Conservation (phyloP, 345 rosid species). For the Adansonia digitata region DNA sequence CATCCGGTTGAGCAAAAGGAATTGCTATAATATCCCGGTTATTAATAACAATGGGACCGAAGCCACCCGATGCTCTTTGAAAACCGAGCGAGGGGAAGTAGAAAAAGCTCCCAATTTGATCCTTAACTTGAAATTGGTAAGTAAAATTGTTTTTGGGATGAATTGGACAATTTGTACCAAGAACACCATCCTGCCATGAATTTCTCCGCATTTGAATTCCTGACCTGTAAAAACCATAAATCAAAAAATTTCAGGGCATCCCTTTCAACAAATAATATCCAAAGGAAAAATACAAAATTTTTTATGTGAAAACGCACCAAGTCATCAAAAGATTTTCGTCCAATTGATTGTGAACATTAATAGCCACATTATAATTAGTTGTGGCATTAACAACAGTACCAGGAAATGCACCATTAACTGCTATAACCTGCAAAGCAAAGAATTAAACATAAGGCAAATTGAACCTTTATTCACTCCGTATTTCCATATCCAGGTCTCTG, state of each 20-base stretch:
- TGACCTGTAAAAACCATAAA: conserved; percentile 43
- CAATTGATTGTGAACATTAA: conserved; percentile 61
- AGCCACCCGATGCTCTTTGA: conserved; percentile 93
- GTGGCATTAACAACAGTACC: conserved; percentile 70
- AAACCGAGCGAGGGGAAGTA: conserved; percentile 76
- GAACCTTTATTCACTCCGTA: background rate
- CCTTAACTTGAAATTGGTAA: conserved; percentile 89
- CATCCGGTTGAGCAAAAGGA: conserved; percentile 80
- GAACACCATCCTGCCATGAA: conserved; percentile 94
- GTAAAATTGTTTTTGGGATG: conserved; percentile 60
- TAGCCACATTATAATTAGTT: conserved; percentile 65
- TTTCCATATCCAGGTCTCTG: background rate
- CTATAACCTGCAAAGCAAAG: conserved; percentile 62
- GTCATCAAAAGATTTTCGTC: conserved; percentile 76
- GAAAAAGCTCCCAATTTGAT: conserved; percentile 93
- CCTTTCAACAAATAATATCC: background rate
- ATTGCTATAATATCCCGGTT: conserved; percentile 53
- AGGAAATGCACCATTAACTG: conserved; percentile 68
- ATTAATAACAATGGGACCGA: conserved; percentile 72
- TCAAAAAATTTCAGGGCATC: background rate
- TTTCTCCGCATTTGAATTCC: conserved; percentile 81
- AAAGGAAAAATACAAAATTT: background rate
- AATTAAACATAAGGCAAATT: background rate
- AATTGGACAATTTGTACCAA: conserved; percentile 86
- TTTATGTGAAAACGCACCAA: conserved; percentile 48